Evolutionary conservation across 805 yeast genomes (phyloP).

Genomic region (Starmerella potacharoeniae): DNA sequence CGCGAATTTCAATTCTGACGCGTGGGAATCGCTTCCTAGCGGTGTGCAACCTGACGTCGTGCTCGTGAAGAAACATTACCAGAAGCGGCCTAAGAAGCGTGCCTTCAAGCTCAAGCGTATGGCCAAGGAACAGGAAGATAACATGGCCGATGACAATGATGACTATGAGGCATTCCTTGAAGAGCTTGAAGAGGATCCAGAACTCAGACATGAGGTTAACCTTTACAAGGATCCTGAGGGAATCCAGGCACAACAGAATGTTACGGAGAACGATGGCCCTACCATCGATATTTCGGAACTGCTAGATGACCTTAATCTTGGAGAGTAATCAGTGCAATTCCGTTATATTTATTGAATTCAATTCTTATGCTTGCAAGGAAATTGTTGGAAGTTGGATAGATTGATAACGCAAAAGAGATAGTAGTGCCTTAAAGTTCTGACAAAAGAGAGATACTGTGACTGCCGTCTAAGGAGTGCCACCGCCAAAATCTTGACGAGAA

Average conservation of each 20-base stretch:
- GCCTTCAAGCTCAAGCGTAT: slow-evolving; percentile 92
- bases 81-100: slow-evolving; percentile 61
- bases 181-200: slow-evolving; percentile 94
- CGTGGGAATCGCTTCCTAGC: slow-evolving; percentile 33
- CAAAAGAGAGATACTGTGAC: too few relatives aligned
- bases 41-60: slow-evolving; percentile 57
- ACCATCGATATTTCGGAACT: slow-evolving; percentile 82
- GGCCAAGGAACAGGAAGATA: slow-evolving; percentile 69
- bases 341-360: too few relatives aligned
- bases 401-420: too few relatives aligned
- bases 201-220: slow-evolving; percentile 81
- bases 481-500: not conserved
- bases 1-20: slow-evolving; percentile 55
- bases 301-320: slow-evolving; percentile 72
- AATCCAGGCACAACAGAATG: slow-evolving; percentile 11
- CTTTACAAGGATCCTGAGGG: slow-evolving; percentile 54
- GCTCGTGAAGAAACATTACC: slow-evolving; percentile 76
- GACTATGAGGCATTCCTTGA: slow-evolving; percentile 93
- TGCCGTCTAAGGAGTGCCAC: too few relatives aligned
- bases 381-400: too few relatives aligned
- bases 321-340: slow-evolving; percentile 38
- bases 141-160: slow-evolving; percentile 47
- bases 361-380: too few relatives aligned
- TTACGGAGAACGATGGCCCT: slow-evolving; percentile 67
- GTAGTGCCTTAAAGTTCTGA: too few relatives aligned